phyloP scores from a whole-genome alignment of 495 filamentous ascomycete genomes.

The Durotheca rogersii region DNA sequence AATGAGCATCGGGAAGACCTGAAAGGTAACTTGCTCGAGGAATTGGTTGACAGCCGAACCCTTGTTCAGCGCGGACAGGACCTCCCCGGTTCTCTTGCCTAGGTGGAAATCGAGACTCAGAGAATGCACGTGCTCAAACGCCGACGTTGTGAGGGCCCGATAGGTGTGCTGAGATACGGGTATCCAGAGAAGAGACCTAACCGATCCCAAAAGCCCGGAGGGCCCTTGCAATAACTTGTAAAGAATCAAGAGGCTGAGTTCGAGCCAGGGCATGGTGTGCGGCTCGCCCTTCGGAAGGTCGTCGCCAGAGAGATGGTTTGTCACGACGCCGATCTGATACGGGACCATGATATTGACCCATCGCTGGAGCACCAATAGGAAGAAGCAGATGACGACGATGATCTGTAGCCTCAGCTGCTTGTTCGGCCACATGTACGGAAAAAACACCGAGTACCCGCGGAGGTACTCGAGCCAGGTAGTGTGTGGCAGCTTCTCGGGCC shows the following conservation, averaged over 20 bases:
- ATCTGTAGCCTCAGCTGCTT: conserved; percentile 70
- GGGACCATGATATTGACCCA: conserved; percentile 81
- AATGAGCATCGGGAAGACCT: conserved; percentile 90
- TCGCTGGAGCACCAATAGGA: conserved; percentile 73
- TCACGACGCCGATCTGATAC: conserved; percentile 71
- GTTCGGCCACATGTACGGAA: conserved; percentile 84
- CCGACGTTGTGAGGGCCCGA: conserved; percentile 86
- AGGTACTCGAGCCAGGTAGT: conserved; percentile 81
- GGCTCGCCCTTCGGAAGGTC: conserved; percentile 31
- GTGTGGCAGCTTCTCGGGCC: conserved; percentile 47
- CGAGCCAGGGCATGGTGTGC: conserved; percentile 36
- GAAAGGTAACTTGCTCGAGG: conserved; percentile 92
- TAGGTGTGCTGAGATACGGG: conserved; percentile 96
- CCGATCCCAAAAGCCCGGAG: conserved; percentile 80
- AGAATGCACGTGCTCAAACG: conserved; percentile 95
- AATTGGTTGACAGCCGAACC: conserved; percentile 96
- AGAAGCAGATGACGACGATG: conserved; percentile 75
- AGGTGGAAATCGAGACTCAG: conserved; percentile 96
- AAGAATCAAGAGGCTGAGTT: conserved; percentile 74
- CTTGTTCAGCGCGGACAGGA: conserved; percentile 91
- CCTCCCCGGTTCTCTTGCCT: conserved; percentile 94
- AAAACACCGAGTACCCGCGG: conserved; percentile 82
- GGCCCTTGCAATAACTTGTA: conserved; percentile 85
- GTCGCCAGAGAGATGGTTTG: conserved; percentile 54
- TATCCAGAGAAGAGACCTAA: conserved; percentile 85